phyloP scores from a whole-genome alignment of 768 basidiomycete species.

The Pulveroboletus sp. region DNA sequence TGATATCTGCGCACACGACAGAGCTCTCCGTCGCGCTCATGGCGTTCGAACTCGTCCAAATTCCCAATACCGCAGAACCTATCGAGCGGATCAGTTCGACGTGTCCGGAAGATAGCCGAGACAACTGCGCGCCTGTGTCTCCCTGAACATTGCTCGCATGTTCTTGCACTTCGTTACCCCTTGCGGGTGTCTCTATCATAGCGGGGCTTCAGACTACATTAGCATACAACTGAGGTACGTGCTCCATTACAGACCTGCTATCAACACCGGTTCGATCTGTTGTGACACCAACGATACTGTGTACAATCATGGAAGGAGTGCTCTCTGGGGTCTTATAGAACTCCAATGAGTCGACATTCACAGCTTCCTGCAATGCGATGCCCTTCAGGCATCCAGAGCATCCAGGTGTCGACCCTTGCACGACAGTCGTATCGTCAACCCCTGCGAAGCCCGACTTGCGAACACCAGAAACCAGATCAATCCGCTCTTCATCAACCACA shows the following conservation, averaged over 20 bases:
- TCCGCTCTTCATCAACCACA: not conserved
- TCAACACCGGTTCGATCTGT: not conserved
- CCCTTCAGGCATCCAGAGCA: not conserved
- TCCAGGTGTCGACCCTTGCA: not conserved
- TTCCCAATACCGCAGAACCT: not conserved
- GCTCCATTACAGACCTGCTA: not conserved
- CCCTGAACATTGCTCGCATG: not conserved
- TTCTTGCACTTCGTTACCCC: not conserved
- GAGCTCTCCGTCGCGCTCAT: not conserved
- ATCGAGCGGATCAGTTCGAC: not conserved
- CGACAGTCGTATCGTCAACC: not conserved
- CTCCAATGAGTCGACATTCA: not conserved
- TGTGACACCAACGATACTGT: not conserved
- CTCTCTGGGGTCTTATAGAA: not conserved
- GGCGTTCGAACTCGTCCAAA: not conserved
- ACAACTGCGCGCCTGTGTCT: not conserved
- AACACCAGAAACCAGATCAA: not conserved
- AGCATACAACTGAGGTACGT: not conserved
- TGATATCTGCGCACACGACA: not conserved
- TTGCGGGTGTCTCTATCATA: too few relatives aligned
- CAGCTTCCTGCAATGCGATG: not conserved
- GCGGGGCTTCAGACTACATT: not conserved
- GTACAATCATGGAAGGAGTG: not conserved
- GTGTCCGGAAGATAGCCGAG: not conserved
- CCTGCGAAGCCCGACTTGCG: too few relatives aligned